Conservation (phyloP, 495 filamentous ascomycete species). For the Lasiosphaeris hirsuta region DNA sequence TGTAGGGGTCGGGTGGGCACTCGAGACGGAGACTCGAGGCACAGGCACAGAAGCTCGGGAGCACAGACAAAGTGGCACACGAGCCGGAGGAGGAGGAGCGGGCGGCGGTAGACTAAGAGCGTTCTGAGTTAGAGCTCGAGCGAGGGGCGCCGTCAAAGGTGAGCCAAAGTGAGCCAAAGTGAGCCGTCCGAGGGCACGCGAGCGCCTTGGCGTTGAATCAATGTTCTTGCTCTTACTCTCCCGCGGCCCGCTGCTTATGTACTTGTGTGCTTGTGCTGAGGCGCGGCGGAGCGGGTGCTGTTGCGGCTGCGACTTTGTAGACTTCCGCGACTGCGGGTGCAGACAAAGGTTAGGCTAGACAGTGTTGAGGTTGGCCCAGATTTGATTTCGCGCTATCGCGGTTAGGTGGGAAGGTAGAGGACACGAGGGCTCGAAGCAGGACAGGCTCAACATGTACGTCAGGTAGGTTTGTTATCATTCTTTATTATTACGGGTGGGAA, state of each 20-base stretch:
- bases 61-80: constrained; percentile 9
- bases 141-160: background rate
- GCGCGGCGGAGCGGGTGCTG: no score
- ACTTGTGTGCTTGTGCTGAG: no score
- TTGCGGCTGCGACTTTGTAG: no score
- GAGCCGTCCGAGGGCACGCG: background rate
- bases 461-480: background rate
- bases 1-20: background rate
- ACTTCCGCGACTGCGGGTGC: no score
- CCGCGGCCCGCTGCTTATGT: no score
- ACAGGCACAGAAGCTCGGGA: background rate
- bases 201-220: background rate
- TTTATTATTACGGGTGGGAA: constrained; percentile 4
- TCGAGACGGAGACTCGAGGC: background rate
- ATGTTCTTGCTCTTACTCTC: no score
- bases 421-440: background rate
- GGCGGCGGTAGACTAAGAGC: background rate
- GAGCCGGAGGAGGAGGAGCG: no score
- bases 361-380: no score
- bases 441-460: background rate
- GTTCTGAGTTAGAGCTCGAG: constrained; percentile 3
- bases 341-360: no score
- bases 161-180: no score
- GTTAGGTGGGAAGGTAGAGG: background rate
- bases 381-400: no score